These are phyloP conservation scores for Aspergillus sparsus DNA, from an alignment of 495 filamentous ascomycete species.

Conservation along the genomic window DNA sequence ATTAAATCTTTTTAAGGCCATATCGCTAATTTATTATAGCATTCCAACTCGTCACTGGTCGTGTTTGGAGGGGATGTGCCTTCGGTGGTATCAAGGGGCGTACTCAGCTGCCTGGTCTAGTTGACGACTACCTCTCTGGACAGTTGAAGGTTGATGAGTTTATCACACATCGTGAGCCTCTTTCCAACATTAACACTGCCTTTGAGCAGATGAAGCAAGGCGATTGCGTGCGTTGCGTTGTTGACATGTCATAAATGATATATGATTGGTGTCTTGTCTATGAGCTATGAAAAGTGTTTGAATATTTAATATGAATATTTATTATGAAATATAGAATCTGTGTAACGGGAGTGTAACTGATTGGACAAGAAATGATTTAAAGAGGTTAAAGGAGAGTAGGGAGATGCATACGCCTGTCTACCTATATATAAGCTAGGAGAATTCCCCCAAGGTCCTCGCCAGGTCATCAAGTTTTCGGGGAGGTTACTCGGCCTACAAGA, in stretches of 20 bases:
- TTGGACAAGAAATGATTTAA: too few relatives aligned
- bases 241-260: slow-evolving; percentile 37
- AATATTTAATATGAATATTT: not conserved
- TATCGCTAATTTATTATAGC: slow-evolving; percentile 51
- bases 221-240: slow-evolving; percentile 90
- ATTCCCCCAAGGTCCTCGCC: too few relatives aligned
- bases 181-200: slow-evolving; percentile 80
- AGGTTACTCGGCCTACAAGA: too few relatives aligned
- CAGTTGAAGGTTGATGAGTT: slow-evolving; percentile 98
- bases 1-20: not conserved
- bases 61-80: slow-evolving; percentile 96
- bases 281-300: slow-evolving; percentile 19
- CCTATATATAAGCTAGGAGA: too few relatives aligned
- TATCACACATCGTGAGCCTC: slow-evolving; percentile 89
- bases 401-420: too few relatives aligned
- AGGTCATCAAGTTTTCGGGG: too few relatives aligned
- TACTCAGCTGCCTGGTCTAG: slow-evolving; percentile 83
- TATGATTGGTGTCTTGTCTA: slow-evolving; percentile 8
- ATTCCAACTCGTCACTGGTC: slow-evolving; percentile 97
- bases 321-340: too few relatives aligned
- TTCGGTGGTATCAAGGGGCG: slow-evolving; percentile 99
- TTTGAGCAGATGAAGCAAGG: slow-evolving; percentile 94
- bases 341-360: too few relatives aligned
- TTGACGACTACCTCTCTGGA: slow-evolving; percentile 85
- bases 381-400: too few relatives aligned